Conservation (phyloP, 768 basidiomycete species). For the Lentinus brumalis region DNA sequence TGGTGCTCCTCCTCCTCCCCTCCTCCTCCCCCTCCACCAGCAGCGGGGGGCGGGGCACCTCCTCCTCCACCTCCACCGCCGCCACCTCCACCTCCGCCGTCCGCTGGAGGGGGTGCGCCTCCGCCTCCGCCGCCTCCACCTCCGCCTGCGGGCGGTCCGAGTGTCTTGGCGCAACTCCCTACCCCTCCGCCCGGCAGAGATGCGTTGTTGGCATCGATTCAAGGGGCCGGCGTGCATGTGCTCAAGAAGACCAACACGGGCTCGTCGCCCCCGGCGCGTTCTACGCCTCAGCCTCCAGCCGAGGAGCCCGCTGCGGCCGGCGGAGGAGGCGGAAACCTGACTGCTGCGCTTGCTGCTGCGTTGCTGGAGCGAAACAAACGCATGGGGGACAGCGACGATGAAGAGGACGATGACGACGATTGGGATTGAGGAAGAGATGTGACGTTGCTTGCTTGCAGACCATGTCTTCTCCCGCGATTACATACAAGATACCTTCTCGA, state of each 20-base stretch:
- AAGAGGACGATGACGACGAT: constrained; percentile 37
- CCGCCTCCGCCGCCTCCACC: constrained; percentile 53
- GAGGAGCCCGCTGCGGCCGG: constrained; percentile 38
- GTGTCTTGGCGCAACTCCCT: constrained; percentile 37
- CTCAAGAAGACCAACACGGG: constrained; percentile 59
- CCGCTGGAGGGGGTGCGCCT: constrained; percentile 34
- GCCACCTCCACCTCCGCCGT: constrained; percentile 31
- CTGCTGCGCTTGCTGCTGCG: constrained; percentile 81
- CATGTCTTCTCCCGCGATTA: background rate
- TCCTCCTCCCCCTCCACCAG: constrained; percentile 33
- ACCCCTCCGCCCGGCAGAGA: constrained; percentile 60
- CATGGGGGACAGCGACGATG: constrained; percentile 69
- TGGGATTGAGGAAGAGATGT: constrained; percentile 24
- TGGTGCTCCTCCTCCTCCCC: constrained; percentile 36
- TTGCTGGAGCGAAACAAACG: constrained; percentile 83
- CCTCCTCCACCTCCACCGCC: constrained; percentile 45
- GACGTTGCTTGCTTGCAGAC: background rate
- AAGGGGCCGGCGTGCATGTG: constrained; percentile 73
- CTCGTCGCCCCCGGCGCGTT: constrained; percentile 26
- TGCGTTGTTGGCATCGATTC: constrained; percentile 78
- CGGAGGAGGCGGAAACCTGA: constrained; percentile 70
- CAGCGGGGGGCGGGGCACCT: constrained; percentile 4
- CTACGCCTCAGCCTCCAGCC: constrained; percentile 37
- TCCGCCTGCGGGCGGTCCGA: constrained; percentile 36
- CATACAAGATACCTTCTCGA: background rate